Base-by-base conservation (phyloP, 352 stramenopile genomes). In the Thraustochytrium sp. region DNA sequence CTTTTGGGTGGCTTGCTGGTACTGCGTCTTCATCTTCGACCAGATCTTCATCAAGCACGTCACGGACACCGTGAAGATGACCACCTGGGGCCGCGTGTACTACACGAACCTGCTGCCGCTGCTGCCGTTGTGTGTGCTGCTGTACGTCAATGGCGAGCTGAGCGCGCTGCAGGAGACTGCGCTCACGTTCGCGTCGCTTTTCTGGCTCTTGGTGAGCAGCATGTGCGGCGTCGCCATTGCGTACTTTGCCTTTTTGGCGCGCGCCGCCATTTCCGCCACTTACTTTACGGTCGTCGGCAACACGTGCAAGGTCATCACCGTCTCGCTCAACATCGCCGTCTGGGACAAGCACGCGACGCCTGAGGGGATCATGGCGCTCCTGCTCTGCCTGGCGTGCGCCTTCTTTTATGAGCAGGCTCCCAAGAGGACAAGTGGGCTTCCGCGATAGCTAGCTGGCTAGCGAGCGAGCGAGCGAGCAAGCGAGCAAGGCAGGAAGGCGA, bases 261-360 rank as follows among this genome's bases (percentile, higher is more conserved):
- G 91, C 36, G 80, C 77, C 11, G 87, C 90, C 34, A 87, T 95
- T 2, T 92, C 86, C 23, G 91, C 91, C 11, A 93, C 91, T 0
- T 90, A 84, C 56, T 92, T 90, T 73, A 92, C 89, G 3, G 63
- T 93, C 5, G 86, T 93, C 53, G 88, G 89, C 76, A 90, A 94
- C 0, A 89, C 92, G 82, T 94, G 93, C 85, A 95, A 95, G 82
- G 91, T 92, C 54, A 88, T 94, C 26, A 95, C 91, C 3, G 89
- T 95, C 37, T 75, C 92, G 38, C 76, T 93, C 21, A 95, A 95
- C 85, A 64, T 92, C 11, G 42, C 93, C 37, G 87, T 94, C 80
- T 95, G 91, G 91, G 89, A 94, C 78, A 89, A 95, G 62, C 91
- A 95, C 85, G 91, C 91, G 3, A 82, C 84, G 23, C 65, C 87